Evolutionary conservation across 1,139 yeast genomes (phyloP), one percentile per base, ranked within the genome.

Genomic region (Yamadazyma friedrichii): DNA sequence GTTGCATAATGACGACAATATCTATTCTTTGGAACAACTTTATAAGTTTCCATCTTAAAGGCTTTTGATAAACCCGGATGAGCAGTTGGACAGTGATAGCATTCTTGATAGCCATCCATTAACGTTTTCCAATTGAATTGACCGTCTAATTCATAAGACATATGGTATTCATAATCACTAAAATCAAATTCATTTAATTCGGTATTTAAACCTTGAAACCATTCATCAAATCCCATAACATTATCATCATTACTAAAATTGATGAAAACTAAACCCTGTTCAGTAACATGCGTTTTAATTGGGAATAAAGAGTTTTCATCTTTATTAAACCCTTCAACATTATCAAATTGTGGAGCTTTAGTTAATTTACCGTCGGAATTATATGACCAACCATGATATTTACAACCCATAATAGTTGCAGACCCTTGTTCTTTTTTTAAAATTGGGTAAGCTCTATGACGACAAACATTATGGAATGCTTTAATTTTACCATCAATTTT

Each of bases 51-150:
- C 82, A 79, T 79, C 50, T 65, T 71, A 61, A 79, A 79, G 9
- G 84, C 82, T 29, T 74, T 57, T 41, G 70, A 68, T 45, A 79
- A 64, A 8, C 83, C 83, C 2, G 83, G 84, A 51, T 79, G 84
- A 1, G 83, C 83, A 15, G 83, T 79, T 30, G 84, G 84, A 57
- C 84, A 79, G 55, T 79, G 84, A 59, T 78, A 78, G 49, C 84
- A 79, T 58, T 79, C 84, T 59, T 79, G 82, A 59, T 79, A 79
- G 3, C 84, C 84, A 53, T 79, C 84, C 82, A 79, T 78, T 47
- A 79, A 66, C 2, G 84, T 79, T 53, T 79, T 79, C 84, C 84
- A 79, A 59, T 79, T 79, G 61, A 79, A 79, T 50, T 75, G 64
- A 40, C 84, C 84, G 49, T 78, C 82, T 38, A 79, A 65, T 54